Evolutionary conservation across 2,329 filamentous ascomycete genomes (phyloP).

Genomic region (Claviceps africana): DNA sequence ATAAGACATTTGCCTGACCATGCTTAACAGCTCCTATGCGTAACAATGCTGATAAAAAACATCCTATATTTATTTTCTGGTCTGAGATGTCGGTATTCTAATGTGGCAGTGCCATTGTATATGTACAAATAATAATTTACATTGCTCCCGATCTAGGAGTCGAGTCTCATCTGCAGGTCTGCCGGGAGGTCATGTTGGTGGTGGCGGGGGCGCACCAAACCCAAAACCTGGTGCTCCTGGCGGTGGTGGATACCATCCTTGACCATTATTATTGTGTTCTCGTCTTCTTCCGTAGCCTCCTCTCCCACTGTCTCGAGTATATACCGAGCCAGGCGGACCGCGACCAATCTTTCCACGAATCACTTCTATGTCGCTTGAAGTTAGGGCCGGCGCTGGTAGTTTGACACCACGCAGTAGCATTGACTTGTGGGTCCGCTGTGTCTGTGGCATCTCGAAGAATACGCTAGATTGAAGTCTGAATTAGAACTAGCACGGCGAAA

Average conservation of each 20-base stretch:
- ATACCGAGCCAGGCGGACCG: slow-evolving; percentile 27
- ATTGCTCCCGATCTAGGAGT: too few relatives aligned
- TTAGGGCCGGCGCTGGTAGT: slow-evolving; percentile 57
- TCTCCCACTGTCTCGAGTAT: slow-evolving; percentile 10
- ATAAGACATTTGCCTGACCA: too few relatives aligned
- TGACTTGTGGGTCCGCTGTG: slow-evolving; percentile 68
- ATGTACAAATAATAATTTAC: too few relatives aligned
- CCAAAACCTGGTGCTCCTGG: slow-evolving; percentile 12
- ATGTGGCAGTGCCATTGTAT: too few relatives aligned
- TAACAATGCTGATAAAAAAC: too few relatives aligned
- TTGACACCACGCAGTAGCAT: slow-evolving; percentile 81
- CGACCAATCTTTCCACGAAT: slow-evolving; percentile 47
- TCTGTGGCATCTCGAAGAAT: slow-evolving; percentile 67
- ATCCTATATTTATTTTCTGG: too few relatives aligned
- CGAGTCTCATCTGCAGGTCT: too few relatives aligned
- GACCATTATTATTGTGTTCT: slow-evolving; percentile 1
- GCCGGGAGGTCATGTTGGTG: too few relatives aligned
- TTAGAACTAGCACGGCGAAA: not conserved
- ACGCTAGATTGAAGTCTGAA: slow-evolving; percentile 39
- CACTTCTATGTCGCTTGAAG: slow-evolving; percentile 59
- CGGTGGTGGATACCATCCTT: slow-evolving; percentile 15
- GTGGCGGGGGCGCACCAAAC: slow-evolving; percentile 1
- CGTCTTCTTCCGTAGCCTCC: not conserved
- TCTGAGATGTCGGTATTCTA: too few relatives aligned
- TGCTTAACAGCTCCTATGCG: too few relatives aligned